Evolutionary conservation across 148 eudicot species (phyloP), one percentile per base, ranked within the genome.

Genomic region (Rhododendron ovatum): DNA sequence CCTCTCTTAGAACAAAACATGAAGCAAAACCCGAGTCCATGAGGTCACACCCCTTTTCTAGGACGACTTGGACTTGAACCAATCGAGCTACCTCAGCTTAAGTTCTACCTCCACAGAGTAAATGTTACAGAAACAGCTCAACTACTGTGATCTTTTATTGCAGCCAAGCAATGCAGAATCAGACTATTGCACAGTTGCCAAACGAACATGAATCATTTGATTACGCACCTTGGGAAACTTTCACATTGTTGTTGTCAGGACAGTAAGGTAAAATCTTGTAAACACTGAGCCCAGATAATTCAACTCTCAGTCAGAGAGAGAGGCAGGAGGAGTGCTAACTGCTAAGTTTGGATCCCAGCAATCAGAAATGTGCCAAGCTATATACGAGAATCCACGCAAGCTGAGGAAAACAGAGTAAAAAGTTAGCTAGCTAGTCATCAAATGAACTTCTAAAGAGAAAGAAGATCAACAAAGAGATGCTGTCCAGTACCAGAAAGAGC

Each of bases 351-450:
- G 83, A 86, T 76, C 28, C 85, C 50, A 82, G 85, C 84, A 81
- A 78, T 97, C 92, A 97, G 85, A 94, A 95, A 92, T 97, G 98
- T 59, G 86, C 93, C 91, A 97, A 91, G 92, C 99, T 97, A 95
- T 95, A 97, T 85, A 95, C 92, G 76, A 97, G 87, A 86, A 92
- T 97, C 99, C 99, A 97, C 0, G 95, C 86, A 57, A 97, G 98
- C 98, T 97, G 99, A 33, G 45, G 30, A 76, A 41, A 26, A 81
- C 48, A 75, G 10, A 39, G 37, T 26, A 55, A 61, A 20, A 14
- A 51, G 39, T 28, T 5, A 15, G 37, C 35, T 48, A 86, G 43
- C 35, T 48, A 86, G 43, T 73, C 35, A 81, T 26, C 24, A 61
- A 88, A 82, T 20, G 50, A 22, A 59, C 8, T 61, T 39, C 50